Evolutionary conservation across 495 filamentous ascomycete genomes (phyloP), one percentile per base, ranked within the genome.

Genomic region (Trichoderma parareesei): DNA sequence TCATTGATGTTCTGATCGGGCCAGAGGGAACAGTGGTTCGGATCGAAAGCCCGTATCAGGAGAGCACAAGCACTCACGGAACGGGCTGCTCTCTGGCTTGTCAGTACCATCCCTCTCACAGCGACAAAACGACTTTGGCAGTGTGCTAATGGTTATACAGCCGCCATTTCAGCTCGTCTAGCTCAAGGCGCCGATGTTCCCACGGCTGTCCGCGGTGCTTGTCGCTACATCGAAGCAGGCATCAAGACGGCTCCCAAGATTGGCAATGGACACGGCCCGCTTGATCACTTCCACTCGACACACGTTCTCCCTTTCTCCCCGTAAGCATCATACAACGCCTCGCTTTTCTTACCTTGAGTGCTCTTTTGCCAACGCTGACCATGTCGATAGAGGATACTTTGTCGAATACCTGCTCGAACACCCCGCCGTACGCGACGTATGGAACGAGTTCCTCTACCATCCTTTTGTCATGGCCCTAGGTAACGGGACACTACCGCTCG

Each of bases 21-120:
- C 61, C 61, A 3, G 81, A 84, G 4, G 77, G 76, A 0, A 67
- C 82, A 18, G 68, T 76, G 0, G 79, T 82, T 1, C 75, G 85
- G 37, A 81, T 94, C 49, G 85, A 92, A 73, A 88, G 81, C 9
- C 79, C 79, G 2, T 97, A 87, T 70, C 75, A 88, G 33, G 72
- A 81, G 3, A 88, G 88, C 5, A 88, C 80, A 66, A 92, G 94
- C 67, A 98, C 94, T 3, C 94, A 98, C 74, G 94, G 94, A 3
- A 98, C 94, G 7, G 94, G 94, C 20, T 98, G 94, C 70, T 94
- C 92, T 14, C 84, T 98, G 63, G 94, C 94, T 62, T 97, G 88
- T 88, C 72, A 76, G 85, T 43, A n/a, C n/a, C 27, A n/a, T 48
- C 18, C 7, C 43, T 3, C 16, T 27, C 13, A 7, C n/a, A 6